phyloP scores from a whole-genome alignment of 2,329 filamentous ascomycete genomes.

The Ramularia endophylla region DNA sequence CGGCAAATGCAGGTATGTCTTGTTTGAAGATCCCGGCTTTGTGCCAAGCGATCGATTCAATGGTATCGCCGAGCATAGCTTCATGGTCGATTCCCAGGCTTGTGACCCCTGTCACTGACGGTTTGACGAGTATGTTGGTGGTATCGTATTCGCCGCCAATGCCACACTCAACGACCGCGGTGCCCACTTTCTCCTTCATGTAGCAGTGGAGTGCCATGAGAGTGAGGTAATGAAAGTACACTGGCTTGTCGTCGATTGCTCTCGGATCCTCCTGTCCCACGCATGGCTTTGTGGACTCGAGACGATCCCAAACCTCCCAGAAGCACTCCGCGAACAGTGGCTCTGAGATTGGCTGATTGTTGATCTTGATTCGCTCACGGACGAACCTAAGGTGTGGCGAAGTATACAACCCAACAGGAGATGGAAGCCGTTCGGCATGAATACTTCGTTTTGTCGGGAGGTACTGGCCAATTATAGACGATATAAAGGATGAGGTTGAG shows the following conservation, averaged over 20 bases:
- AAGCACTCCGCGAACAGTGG: slow-evolving; percentile 69
- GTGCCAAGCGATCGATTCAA: slow-evolving; percentile 84
- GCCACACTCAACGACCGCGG: slow-evolving; percentile 84
- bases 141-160: slow-evolving; percentile 92
- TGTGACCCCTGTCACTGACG: slow-evolving; percentile 67
- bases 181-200: slow-evolving; percentile 65
- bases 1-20: slow-evolving; percentile 58
- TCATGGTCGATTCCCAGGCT: slow-evolving; percentile 83
- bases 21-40: slow-evolving; percentile 82
- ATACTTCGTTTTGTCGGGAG: slow-evolving; percentile 34
- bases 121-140: slow-evolving; percentile 73
- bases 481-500: slow-evolving; percentile 77
- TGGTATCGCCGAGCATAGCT: slow-evolving; percentile 69
- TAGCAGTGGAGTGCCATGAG: slow-evolving; percentile 84
- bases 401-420: slow-evolving; percentile 67
- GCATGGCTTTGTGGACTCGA: slow-evolving; percentile 49
- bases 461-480: slow-evolving; percentile 67
- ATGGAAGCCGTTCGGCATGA: slow-evolving; percentile 23
- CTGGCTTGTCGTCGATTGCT: slow-evolving; percentile 62
- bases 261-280: slow-evolving; percentile 46
- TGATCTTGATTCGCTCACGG: slow-evolving; percentile 76
- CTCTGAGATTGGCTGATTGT: slow-evolving; percentile 64
- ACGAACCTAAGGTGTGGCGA: slow-evolving; percentile 80
- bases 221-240: slow-evolving; percentile 89
- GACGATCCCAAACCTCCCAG: slow-evolving; percentile 73